These are phyloP conservation scores for Cadophora luteo-olivacea DNA, from an alignment of 2,329 filamentous ascomycete species.

Conservation along the genomic window DNA sequence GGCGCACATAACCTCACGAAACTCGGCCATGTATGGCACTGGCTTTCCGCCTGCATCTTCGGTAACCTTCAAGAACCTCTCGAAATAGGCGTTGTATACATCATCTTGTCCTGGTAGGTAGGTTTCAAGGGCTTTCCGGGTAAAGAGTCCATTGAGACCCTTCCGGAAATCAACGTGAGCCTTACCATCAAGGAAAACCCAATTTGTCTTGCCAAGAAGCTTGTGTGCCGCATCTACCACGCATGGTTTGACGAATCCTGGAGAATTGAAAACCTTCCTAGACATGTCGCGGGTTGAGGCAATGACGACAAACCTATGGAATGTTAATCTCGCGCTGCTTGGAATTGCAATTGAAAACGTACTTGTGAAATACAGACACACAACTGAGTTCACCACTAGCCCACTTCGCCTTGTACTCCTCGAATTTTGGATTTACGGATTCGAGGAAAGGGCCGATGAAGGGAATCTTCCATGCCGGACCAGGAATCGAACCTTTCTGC, in stretches of 20 bases:
- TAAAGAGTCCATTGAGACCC: slow-evolving; percentile 93
- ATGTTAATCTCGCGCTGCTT: not conserved
- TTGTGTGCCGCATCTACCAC: slow-evolving; percentile 95
- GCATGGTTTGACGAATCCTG: slow-evolving; percentile 89
- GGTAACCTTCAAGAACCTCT: slow-evolving; percentile 77
- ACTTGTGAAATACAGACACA: slow-evolving; percentile 99
- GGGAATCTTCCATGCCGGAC: slow-evolving; percentile 77
- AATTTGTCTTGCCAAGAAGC: slow-evolving; percentile 89
- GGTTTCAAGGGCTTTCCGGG: slow-evolving; percentile 81
- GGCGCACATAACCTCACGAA: slow-evolving; percentile 94
- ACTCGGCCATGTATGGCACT: slow-evolving; percentile 85
- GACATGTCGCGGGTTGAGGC: slow-evolving; percentile 94
- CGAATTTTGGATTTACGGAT: slow-evolving; percentile 90
- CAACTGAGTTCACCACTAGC: slow-evolving; percentile 89
- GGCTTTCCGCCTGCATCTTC: slow-evolving; percentile 75
- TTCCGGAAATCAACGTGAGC: slow-evolving; percentile 96
- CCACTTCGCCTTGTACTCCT: slow-evolving; percentile 93
- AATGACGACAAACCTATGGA: slow-evolving; percentile 90
- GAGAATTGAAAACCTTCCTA: slow-evolving; percentile 96
- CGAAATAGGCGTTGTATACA: slow-evolving; percentile 87
- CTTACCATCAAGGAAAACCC: slow-evolving; percentile 97
- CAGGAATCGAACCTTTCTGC: slow-evolving; percentile 78
- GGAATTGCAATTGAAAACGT: slow-evolving; percentile 46
- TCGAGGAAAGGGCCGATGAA: slow-evolving; percentile 97
- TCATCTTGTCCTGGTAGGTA: slow-evolving; percentile 94